Evolutionary conservation across 345 rosid genomes (phyloP), one percentile per base, ranked within the genome.

Genomic region (Populus deltoides): DNA sequence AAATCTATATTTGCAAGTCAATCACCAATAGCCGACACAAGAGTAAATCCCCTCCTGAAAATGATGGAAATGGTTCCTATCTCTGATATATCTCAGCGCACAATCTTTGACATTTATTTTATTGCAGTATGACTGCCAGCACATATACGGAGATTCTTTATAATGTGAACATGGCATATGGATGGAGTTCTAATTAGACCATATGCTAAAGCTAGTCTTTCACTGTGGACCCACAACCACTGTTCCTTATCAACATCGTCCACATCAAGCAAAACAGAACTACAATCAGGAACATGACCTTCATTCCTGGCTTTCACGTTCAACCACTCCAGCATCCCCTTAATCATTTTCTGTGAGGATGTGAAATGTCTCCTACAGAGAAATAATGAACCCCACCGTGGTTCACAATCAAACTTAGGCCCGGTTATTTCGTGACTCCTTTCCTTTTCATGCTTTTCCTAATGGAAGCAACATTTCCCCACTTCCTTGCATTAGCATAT

Each of bases 371-470:
- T 67, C 91, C 92, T 3, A 85, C 97, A 25, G 86, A 77, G 85
- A 95, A 95, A 90, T 83, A 91, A 75, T 90, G 85, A 78, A 85
- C 87, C 3, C 74, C 76, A 5, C 98, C 94, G 78, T 91, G 86
- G 86, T 81, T 85, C 79, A 91, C 99, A 59, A 91, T 74, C 99
- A 98, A 96, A 85, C 98, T 96, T 79, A 96, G 67, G 57, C 99
- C 99, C 0, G 93, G 94, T 73, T 89, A 91, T 85, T 96, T 93
- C 83, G 86, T 93, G 25, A 96, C 85, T 73, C 97, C 94, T 20
- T 80, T 89, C 72, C 74, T 81, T 81, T 85, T 89, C 98, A 93
- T 96, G 77, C 70, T 85, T 75, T 84, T 90, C 80, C 99, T 89
- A 72, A 92, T 73, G 63, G 81, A 84, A n/a, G 87, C 90, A 7